Percentiles rank a stretch among this genome's conserved stretches.
phyloP scores from a whole-genome alignment of 768 basidiomycete genomes.

The Russula sp. region DNA sequence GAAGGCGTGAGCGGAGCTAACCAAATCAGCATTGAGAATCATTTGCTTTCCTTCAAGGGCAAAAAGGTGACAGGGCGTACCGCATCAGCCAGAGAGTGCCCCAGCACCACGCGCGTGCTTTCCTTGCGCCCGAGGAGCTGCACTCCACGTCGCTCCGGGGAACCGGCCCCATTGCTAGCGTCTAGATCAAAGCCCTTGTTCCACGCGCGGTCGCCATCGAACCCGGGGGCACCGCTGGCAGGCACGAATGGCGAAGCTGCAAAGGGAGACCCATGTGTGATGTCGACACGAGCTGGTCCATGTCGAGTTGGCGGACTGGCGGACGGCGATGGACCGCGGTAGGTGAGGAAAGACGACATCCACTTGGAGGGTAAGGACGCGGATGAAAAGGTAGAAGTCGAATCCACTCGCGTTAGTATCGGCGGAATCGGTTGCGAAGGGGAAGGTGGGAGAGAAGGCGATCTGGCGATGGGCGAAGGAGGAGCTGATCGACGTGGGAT shows the following conservation, averaged over 20 bases:
- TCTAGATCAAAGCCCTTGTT: constrained; percentile 48
- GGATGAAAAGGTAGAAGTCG: constrained; percentile 34
- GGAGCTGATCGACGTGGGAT: constrained; percentile 7
- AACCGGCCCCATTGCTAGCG: constrained; percentile 27
- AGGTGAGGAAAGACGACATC: constrained; percentile 42
- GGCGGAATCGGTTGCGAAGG: constrained; percentile 31
- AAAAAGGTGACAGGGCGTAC: constrained; percentile 33
- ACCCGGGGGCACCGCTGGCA: constrained; percentile 70
- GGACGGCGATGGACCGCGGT: constrained; percentile 17
- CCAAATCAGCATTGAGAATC: too few species aligned
- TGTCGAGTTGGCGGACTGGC: constrained; percentile 9
- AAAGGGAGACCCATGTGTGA: constrained; percentile 47
- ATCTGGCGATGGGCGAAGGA: constrained; percentile 19
- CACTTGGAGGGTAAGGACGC: constrained; percentile 42
- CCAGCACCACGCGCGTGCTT: constrained; percentile 46
- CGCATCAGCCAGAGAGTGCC: constrained; percentile 45
- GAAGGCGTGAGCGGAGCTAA: constrained; percentile 65
- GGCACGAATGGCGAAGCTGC: constrained; percentile 37
- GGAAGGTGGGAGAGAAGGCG: constrained; percentile 29
- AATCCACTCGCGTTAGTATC: constrained; percentile 30
- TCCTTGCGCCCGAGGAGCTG: constrained; percentile 50
- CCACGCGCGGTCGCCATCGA: constrained; percentile 58
- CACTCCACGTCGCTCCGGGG: constrained; percentile 35
- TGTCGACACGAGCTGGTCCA: constrained; percentile 17
- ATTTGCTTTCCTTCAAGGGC: too few species aligned